Percentiles rank a stretch among this genome's conserved stretches.
These are phyloP conservation scores for Yamadazyma insecticola DNA, from an alignment of 805 yeast genomes.

Conservation along the genomic window DNA sequence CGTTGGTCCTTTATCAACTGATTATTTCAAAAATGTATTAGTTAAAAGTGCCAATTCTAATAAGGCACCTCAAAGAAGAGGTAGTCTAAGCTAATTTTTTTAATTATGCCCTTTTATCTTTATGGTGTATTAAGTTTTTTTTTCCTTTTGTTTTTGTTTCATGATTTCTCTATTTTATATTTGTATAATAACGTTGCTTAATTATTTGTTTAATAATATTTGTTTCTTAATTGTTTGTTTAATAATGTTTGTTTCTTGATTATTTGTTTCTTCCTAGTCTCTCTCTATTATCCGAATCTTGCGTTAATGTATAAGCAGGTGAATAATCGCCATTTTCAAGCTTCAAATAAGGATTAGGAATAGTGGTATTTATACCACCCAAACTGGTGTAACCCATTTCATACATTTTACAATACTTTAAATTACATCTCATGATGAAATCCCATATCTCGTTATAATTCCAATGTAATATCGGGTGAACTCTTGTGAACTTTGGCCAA, in stretches of 20 bases:
- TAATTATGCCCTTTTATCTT: neutral
- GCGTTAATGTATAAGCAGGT: constrained; percentile 58
- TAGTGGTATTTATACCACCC: constrained; percentile 73
- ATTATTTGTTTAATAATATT: neutral
- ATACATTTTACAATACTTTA: constrained; percentile 71
- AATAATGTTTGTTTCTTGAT: constrained; percentile 1
- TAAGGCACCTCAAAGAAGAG: constrained; percentile 15
- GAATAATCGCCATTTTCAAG: constrained; percentile 21
- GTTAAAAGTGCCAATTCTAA: constrained; percentile 19
- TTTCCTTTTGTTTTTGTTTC: neutral
- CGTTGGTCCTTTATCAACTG: constrained; percentile 69
- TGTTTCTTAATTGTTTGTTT: constrained; percentile 1
- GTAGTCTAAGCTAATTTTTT: neutral
- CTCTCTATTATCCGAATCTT: constrained; percentile 58
- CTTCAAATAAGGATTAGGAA: constrained; percentile 58
- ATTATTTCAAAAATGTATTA: constrained; percentile 22
- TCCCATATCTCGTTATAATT: constrained; percentile 80
- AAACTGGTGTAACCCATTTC: constrained; percentile 85
- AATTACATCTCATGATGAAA: constrained; percentile 55
- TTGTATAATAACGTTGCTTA: neutral
- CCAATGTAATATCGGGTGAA: constrained; percentile 92
- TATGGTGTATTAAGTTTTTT: neutral
- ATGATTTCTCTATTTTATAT: neutral
- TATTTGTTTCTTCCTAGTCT: constrained; percentile 29
- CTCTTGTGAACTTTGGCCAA: constrained; percentile 84